These are phyloP conservation scores for Botryosphaeria dothidea DNA, from an alignment of 2,329 filamentous ascomycete genomes.

Conservation along the genomic window DNA sequence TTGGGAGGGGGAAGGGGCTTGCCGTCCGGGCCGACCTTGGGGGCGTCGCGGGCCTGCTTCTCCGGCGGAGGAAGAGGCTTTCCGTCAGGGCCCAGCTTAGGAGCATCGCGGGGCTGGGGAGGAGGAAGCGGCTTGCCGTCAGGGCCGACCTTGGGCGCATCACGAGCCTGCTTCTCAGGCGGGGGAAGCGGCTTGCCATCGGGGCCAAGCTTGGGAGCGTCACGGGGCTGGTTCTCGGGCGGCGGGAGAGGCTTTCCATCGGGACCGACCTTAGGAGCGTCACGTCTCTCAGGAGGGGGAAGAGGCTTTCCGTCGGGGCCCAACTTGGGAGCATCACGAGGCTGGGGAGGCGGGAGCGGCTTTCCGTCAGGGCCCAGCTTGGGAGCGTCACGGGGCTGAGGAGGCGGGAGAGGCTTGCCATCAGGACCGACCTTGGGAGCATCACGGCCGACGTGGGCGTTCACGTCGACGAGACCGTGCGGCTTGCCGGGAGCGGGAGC, in stretches of 20 bases:
- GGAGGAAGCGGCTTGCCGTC: not conserved
- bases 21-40: not conserved
- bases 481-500: not conserved
- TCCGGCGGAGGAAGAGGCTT: not conserved
- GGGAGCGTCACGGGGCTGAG: no score
- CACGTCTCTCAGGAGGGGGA: not conserved
- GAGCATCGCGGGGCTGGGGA: not conserved
- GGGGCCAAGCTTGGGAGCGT: not conserved
- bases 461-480: not conserved
- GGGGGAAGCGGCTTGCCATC: not conserved
- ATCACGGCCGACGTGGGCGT: not conserved
- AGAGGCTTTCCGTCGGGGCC: not conserved
- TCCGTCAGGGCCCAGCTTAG: not conserved
- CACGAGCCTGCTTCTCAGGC: not conserved
- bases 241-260: not conserved
- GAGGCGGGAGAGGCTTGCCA: not conserved
- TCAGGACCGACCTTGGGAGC: not conserved
- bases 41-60: not conserved
- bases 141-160: not conserved
- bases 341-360: not conserved
- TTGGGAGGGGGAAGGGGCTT: not conserved
- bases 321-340: not conserved
- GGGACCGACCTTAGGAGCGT: not conserved
- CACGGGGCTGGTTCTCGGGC: not conserved
- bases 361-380: not conserved